phyloP scores from a whole-genome alignment of 2,329 filamentous ascomycete genomes.

The Cylindrodendrum hubeiense region DNA sequence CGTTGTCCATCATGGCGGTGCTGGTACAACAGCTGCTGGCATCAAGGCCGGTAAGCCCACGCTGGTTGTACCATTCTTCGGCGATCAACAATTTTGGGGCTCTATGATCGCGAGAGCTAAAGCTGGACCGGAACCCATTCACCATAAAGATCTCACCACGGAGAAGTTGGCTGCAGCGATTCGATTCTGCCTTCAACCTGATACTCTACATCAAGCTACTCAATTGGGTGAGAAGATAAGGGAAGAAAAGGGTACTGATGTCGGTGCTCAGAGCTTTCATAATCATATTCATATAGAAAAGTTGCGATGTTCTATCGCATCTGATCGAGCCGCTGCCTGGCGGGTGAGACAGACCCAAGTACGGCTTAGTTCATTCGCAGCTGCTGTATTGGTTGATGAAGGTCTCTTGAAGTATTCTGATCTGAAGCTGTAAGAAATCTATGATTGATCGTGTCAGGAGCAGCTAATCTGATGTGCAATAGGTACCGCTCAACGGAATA shows the following conservation, averaged over 20 bases:
- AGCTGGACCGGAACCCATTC: conserved; percentile 78
- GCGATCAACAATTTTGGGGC: conserved; percentile 88
- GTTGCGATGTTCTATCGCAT: conserved; percentile 77
- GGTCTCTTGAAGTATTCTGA: conserved; percentile 76
- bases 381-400: conserved; percentile 74
- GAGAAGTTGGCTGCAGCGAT: conserved; percentile 77
- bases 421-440: conserved; percentile 73
- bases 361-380: conserved; percentile 78
- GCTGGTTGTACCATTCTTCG: conserved; percentile 88
- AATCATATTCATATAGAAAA: conserved; percentile 73
- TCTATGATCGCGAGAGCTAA: conserved; percentile 79
- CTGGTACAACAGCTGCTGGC: conserved; percentile 91
- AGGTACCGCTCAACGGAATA: conserved; percentile 74
- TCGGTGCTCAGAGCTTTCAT: conserved; percentile 77
- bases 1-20: conserved; percentile 89
- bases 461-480: conserved; percentile 17
- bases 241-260: conserved; percentile 73
- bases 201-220: conserved; percentile 67
- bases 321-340: conserved; percentile 80
- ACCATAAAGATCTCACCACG: conserved; percentile 74
- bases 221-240: conserved; percentile 74
- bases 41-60: conserved; percentile 85
- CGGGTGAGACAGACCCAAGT: conserved; percentile 76
- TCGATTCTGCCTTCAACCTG: conserved; percentile 68
- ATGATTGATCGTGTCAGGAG: too few species aligned